Evolutionary conservation across 2,329 filamentous ascomycete genomes (phyloP), one percentile per base, ranked within the genome.

Genomic region (Chrysosporium queenslandicum): DNA sequence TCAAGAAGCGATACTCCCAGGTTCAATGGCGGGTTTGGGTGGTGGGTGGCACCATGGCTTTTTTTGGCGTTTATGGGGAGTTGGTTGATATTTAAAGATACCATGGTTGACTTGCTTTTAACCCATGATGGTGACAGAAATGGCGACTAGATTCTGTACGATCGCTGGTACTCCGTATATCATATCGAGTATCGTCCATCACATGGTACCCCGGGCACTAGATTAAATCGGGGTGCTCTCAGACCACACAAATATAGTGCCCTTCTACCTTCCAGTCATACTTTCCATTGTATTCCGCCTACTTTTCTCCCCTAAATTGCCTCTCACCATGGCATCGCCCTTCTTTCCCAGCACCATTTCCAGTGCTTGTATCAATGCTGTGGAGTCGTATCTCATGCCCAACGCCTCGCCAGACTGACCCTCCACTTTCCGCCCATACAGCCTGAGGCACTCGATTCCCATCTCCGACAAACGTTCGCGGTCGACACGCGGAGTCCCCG

Each of bases 391-490:
- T 53, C 78, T 68, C 68, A 82, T 74, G 5, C 77, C 77, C 14
- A 70, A 66, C 6, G 75, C 73, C 6, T 75, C 76, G 41, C 76
- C 76, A 23, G 62, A 66, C 25, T 66, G 66, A 7, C 69, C 72
- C 45, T 74, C 69, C 29, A 66, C 66, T 55, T 75, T 81, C 32
- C 83, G 77, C 1, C 88, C 89, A 64, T 92, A 91, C 0, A 94
- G 73, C 52, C 82, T 77, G 12, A 94, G 78, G 14, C 82, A 82
- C 61, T 89, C 84, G 37, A 97, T 87, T 0, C 89, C 89, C 57
- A 89, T 66, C 16, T 70, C 68, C 2, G 70, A 70, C 40, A 96
- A 72, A 51, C 76, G 77, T 4, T 76, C 76, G 46, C 75, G 80
- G 60, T 94, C 81, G 1, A 95, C 83, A 2, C 65, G 71, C 0